Conservation (phyloP, 257 asterid genomes). For the Paraleonurus japonicus region DNA sequence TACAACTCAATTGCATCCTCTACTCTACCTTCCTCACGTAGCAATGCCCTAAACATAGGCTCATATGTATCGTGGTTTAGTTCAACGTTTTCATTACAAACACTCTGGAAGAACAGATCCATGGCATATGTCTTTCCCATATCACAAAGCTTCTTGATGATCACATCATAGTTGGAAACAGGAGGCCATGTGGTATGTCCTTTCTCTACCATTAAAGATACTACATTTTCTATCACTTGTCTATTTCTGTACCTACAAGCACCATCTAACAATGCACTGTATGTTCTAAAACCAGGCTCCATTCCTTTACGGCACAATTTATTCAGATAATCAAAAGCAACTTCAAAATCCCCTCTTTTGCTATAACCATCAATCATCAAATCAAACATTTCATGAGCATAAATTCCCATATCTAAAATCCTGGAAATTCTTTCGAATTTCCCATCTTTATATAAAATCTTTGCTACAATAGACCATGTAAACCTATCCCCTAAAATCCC, state of each 20-base stretch:
- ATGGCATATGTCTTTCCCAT: conserved; percentile 54
- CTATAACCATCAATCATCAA: conserved; percentile 56
- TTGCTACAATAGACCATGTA: conserved; percentile 58
- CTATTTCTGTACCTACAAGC: conserved; percentile 55
- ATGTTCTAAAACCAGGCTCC: conserved; percentile 49
- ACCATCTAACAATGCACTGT: conserved; percentile 68
- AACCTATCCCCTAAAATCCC: conserved; percentile 44
- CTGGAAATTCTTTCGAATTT: conserved; percentile 49
- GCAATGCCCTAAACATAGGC: conserved; percentile 53
- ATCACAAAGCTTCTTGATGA: conserved; percentile 52
- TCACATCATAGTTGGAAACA: conserved; percentile 35
- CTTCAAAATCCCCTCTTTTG: conserved; percentile 59
- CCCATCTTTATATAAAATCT: conserved; percentile 47
- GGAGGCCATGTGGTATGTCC: conserved; percentile 38
- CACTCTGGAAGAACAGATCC: conserved; percentile 48
- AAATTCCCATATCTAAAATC: conserved; percentile 51
- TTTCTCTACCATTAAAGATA: conserved; percentile 44
- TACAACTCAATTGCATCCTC: conserved; percentile 50
- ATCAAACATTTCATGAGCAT: conserved; percentile 39
- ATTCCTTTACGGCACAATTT: conserved; percentile 36
- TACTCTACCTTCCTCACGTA: conserved; percentile 45
- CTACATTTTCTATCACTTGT: conserved; percentile 40
- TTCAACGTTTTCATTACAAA: conserved; percentile 36
- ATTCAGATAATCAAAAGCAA: conserved; percentile 50
- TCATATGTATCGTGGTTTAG: conserved; percentile 48